Evolutionary conservation across 805 yeast species (phyloP).

Genomic region (Soucietia sequanensis): DNA sequence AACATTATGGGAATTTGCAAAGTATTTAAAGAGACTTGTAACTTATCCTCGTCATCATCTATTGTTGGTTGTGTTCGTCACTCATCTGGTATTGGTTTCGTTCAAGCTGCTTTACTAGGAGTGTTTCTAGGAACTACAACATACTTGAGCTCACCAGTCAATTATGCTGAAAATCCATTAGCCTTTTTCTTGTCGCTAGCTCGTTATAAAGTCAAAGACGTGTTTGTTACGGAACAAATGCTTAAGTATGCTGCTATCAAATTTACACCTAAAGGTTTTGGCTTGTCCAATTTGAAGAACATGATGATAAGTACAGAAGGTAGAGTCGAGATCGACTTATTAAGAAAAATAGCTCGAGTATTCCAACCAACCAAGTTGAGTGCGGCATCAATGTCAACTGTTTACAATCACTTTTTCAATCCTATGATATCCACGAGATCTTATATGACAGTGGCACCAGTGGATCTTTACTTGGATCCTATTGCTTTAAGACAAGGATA

Average conservation of each 20-base stretch:
- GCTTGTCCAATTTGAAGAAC: slow-evolving; percentile 66
- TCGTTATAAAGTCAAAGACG: slow-evolving; percentile 78
- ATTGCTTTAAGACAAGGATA: slow-evolving; percentile 88
- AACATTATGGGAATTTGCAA: slow-evolving; percentile 78
- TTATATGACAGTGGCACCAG: slow-evolving; percentile 84
- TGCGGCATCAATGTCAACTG: slow-evolving; percentile 67
- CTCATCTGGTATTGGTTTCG: slow-evolving; percentile 80
- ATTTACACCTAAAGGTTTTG: slow-evolving; percentile 59
- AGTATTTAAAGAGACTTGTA: slow-evolving; percentile 88
- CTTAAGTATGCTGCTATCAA: slow-evolving; percentile 67
- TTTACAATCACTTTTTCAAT: slow-evolving; percentile 76
- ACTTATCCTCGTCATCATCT: slow-evolving; percentile 67
- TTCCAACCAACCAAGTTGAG: slow-evolving; percentile 66
- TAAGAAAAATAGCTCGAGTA: slow-evolving; percentile 55
- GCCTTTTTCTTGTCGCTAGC: slow-evolving; percentile 69
- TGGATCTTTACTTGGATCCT: slow-evolving; percentile 84
- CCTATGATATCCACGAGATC: slow-evolving; percentile 85
- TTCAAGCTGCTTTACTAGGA: slow-evolving; percentile 83
- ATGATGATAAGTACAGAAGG: slow-evolving; percentile 78
- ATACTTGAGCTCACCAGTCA: slow-evolving; percentile 71
- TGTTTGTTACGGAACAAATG: slow-evolving; percentile 82
- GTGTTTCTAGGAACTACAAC: slow-evolving; percentile 86
- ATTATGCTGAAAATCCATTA: slow-evolving; percentile 71
- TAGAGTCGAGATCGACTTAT: slow-evolving; percentile 65
- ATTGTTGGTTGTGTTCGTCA: slow-evolving; percentile 86